Evolutionary conservation across 257 asterid species (phyloP).

Genomic region (Solanum okadae): DNA sequence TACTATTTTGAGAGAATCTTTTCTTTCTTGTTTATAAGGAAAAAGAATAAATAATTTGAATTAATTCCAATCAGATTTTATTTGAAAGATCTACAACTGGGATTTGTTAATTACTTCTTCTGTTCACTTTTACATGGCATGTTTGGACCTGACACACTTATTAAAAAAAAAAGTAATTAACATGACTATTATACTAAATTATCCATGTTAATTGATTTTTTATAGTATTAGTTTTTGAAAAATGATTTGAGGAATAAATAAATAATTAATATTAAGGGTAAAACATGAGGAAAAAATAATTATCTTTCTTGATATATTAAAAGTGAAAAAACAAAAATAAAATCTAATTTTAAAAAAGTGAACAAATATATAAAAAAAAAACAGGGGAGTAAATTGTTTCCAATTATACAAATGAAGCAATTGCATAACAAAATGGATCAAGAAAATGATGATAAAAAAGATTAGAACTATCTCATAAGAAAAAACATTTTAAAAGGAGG

Average conservation of each 20-base stretch:
- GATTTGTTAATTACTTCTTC: not conserved
- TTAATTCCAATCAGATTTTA: not conserved
- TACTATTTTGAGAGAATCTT: not conserved
- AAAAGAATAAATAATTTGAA: not conserved
- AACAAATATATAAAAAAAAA: too few relatives aligned
- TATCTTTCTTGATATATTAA: too few relatives aligned
- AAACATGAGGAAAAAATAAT: too few relatives aligned
- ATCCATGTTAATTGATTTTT: not conserved
- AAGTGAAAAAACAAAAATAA: too few relatives aligned
- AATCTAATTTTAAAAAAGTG: too few relatives aligned
- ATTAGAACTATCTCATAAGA: not conserved
- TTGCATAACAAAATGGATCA: not conserved
- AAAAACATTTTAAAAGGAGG: not conserved
- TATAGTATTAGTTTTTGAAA: too few relatives aligned
- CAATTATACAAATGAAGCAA: too few relatives aligned
- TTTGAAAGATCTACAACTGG: not conserved
- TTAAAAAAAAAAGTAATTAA: accelerated
- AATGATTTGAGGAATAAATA: too few relatives aligned
- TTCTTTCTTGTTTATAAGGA: not conserved
- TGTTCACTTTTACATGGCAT: accelerated
- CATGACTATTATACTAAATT: not conserved
- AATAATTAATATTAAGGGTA: too few relatives aligned
- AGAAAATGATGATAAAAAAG: too few relatives aligned
- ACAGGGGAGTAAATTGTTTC: not conserved
- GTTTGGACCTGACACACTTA: accelerated